phyloP scores from a whole-genome alignment of 805 yeast species.

The Kockiozyma suomiensis region DNA sequence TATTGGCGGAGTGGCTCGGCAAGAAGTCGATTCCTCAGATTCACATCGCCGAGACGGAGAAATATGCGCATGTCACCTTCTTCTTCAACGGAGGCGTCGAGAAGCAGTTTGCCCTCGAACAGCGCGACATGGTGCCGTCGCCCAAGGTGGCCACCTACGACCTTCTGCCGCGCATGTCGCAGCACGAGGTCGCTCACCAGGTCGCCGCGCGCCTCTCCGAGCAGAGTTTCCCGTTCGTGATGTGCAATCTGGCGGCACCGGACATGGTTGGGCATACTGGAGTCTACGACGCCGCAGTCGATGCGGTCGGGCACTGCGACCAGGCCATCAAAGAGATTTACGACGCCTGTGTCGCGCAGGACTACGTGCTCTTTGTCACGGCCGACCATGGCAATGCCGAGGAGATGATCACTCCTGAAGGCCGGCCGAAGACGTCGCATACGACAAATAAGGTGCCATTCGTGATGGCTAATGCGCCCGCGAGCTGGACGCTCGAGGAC shows the following conservation, averaged over 20 bases:
- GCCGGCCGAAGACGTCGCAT: constrained; percentile 35
- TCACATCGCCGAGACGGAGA: constrained; percentile 37
- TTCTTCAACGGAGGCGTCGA: constrained; percentile 38
- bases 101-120: constrained; percentile 34
- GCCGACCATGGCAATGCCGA: constrained; percentile 38
- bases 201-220: constrained; percentile 32
- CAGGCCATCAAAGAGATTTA: constrained; percentile 31
- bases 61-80: constrained; percentile 37
- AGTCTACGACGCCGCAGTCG: constrained; percentile 35
- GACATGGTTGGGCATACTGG: constrained; percentile 38
- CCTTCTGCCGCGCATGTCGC: constrained; percentile 34
- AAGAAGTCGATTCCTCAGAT: constrained; percentile 33
- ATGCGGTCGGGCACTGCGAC: constrained; percentile 35
- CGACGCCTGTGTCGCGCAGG: constrained; percentile 31
- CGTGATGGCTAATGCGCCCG: constrained; percentile 36
- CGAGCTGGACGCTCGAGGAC: constrained; percentile 27
- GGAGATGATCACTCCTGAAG: constrained; percentile 36
- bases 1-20: constrained; percentile 37
- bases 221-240: constrained; percentile 34
- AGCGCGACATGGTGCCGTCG: constrained; percentile 35
- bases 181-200: constrained; percentile 35
- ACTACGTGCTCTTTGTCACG: constrained; percentile 33
- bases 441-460: constrained; percentile 36
- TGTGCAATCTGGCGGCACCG: constrained; percentile 37
- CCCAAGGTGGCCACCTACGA: constrained; percentile 36